Evolutionary conservation across 768 basidiomycete species (phyloP).

Genomic region (Phlebiopsis flavidoalba): DNA sequence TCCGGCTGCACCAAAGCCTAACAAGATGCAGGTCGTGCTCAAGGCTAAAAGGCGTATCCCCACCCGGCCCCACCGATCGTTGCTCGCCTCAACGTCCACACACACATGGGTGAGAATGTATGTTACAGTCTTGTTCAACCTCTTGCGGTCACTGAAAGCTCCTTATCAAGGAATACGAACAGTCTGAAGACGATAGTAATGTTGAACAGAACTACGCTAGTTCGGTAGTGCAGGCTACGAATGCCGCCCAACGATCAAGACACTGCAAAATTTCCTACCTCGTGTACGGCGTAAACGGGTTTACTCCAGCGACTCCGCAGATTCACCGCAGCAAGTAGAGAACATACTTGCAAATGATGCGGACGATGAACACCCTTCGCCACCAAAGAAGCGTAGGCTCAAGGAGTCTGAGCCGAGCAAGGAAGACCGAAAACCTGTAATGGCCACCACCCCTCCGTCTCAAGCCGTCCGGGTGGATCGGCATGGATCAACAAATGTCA

Average conservation of each 20-base stretch:
- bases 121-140: not conserved
- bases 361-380: not conserved
- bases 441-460: not conserved
- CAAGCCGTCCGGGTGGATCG: no score
- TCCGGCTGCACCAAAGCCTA: not conserved
- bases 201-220: not conserved
- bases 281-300: not conserved
- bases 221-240: not conserved
- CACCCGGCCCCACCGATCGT: not conserved
- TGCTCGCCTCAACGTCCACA: no score
- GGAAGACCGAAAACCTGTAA: not conserved
- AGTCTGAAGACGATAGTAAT: not conserved
- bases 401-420: no score
- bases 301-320: not conserved
- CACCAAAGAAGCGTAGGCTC: not conserved
- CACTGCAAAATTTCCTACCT: not conserved
- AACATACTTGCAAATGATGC: slow-evolving; percentile 60
- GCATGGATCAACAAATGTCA: not conserved
- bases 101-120: not conserved
- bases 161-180: not conserved
- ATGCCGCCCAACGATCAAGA: not conserved
- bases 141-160: not conserved
- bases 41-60: not conserved
- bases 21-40: not conserved
- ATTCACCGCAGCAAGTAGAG: slow-evolving; percentile 16